These are phyloP conservation scores for Santalum album DNA, from an alignment of 164 flowering plant genomes.

Conservation along the genomic window DNA sequence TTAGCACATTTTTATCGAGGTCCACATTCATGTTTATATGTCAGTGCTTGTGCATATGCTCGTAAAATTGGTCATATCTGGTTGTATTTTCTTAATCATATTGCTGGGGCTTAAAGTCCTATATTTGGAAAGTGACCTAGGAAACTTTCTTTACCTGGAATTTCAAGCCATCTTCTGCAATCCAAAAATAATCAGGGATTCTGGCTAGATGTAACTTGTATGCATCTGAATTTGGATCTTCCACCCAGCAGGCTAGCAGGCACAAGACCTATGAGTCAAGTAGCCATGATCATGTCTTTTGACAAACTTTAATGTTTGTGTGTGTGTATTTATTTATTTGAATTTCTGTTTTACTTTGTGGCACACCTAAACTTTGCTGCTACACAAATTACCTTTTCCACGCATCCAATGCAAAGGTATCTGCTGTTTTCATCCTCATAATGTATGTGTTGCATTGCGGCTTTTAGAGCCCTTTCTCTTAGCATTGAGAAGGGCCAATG, in stretches of 20 bases:
- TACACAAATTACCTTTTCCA: slow-evolving; percentile 27
- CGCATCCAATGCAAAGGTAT: slow-evolving; percentile 30
- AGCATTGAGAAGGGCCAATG: no score
- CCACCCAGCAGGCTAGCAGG: slow-evolving; percentile 39
- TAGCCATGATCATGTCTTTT: no score
- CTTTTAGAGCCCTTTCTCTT: no score
- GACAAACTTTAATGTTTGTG: no score
- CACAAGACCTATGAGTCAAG: background rate
- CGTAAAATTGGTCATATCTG: no score
- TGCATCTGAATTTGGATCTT: slow-evolving; percentile 45
- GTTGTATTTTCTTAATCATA: background rate
- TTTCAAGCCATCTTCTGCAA: slow-evolving; percentile 51
- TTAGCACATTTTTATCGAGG: no score
- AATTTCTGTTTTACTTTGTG: no score
- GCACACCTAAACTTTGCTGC: background rate
- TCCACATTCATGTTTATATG: no score
- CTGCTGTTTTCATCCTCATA: slow-evolving; percentile 30
- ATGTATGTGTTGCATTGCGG: slow-evolving; percentile 28
- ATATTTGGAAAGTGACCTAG: background rate
- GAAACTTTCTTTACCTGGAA: slow-evolving; percentile 13
- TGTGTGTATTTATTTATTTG: no score
- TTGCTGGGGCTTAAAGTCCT: no score
- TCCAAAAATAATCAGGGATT: slow-evolving; percentile 35
- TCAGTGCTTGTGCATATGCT: no score
- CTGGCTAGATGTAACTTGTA: slow-evolving; percentile 33